Evolutionary conservation across 2,329 filamentous ascomycete species (phyloP).

Genomic region (Fusarium sp.): DNA sequence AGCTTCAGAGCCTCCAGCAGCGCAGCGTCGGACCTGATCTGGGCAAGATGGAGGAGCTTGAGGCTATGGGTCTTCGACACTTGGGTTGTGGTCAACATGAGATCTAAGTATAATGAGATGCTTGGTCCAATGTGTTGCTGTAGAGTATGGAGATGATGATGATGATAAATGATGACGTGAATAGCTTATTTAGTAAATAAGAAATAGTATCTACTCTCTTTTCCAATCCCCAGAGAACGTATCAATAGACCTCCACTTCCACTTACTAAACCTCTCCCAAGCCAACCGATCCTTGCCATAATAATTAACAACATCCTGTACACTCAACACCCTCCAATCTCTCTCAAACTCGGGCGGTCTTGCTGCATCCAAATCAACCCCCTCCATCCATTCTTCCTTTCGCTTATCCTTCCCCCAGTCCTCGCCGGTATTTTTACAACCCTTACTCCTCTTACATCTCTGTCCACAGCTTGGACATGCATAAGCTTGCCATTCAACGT

Average conservation of each 20-base stretch:
- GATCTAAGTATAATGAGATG: neutral
- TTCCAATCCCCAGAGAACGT: neutral
- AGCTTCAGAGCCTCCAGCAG: conserved; percentile 23
- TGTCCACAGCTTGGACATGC: neutral
- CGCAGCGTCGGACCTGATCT: conserved; percentile 28
- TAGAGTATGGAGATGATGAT: neutral
- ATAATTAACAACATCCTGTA: neutral
- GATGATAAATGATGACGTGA: neutral
- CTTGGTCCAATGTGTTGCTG: no score
- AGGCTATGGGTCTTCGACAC: conserved; percentile 50
- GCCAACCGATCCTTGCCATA: accelerated
- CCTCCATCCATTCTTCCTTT: neutral
- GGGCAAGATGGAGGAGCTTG: conserved; percentile 47
- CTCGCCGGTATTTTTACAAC: neutral
- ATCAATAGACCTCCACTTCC: conserved; percentile 20
- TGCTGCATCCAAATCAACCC: neutral
- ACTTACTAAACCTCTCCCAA: neutral
- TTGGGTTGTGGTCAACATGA: conserved; percentile 49
- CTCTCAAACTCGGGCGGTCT: conserved; percentile 20
- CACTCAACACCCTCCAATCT: conserved; percentile 2
- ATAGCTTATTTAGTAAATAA: neutral
- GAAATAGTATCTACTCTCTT: neutral
- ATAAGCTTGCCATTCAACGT: neutral
- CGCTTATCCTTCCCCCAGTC: neutral
- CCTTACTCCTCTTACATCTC: neutral